Conservation (phyloP, 306 rosid genomes). For the Trichosanthes truncata region DNA sequence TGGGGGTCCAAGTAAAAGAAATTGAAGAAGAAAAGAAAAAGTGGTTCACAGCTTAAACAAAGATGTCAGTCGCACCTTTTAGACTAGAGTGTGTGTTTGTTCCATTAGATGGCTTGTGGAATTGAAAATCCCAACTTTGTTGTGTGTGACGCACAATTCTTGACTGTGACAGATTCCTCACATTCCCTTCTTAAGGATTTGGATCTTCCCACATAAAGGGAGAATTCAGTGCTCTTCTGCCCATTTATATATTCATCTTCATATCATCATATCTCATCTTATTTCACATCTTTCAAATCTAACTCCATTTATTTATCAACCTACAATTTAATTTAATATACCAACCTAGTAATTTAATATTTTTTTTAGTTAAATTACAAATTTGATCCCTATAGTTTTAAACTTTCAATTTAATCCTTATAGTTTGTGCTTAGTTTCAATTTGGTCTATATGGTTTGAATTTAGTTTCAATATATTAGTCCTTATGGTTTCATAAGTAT, state of each 20-base stretch:
- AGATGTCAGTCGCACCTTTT: background rate
- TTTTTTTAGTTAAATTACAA: too few species aligned
- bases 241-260: background rate
- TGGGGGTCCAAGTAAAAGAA: background rate
- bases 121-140: background rate
- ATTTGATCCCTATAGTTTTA: too few species aligned
- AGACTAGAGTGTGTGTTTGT: background rate
- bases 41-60: background rate
- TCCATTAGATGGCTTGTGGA: background rate
- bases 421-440: too few species aligned
- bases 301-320: background rate
- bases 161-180: background rate
- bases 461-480: too few species aligned
- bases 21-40: background rate
- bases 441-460: too few species aligned
- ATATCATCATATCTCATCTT: background rate
- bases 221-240: background rate
- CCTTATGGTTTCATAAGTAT: too few species aligned
- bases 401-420: too few species aligned
- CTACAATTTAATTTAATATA: background rate
- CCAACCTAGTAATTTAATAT: too few species aligned
- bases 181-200: background rate
- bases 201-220: constrained; percentile 3
- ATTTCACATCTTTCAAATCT: background rate
- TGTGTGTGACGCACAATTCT: background rate